phyloP scores from a whole-genome alignment of 129 eudicot genomes.

The Artemisia argyi region DNA sequence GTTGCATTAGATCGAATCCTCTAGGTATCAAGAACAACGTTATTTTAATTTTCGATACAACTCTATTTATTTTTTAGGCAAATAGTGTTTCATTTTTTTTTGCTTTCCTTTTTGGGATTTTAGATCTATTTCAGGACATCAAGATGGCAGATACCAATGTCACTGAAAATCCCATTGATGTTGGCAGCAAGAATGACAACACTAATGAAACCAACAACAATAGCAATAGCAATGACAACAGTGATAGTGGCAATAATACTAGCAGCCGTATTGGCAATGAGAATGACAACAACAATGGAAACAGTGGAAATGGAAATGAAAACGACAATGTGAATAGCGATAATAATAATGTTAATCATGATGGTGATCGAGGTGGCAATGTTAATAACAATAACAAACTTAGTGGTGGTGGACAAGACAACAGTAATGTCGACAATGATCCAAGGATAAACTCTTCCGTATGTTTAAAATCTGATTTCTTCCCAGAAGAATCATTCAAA shows the following conservation, averaged over 20 bases:
- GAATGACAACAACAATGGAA: not conserved
- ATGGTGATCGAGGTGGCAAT: not conserved
- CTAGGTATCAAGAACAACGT: not conserved
- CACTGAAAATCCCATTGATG: not conserved
- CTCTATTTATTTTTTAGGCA: not conserved
- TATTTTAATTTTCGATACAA: not conserved
- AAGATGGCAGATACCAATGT: conserved; percentile 9
- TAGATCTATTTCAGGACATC: conserved; percentile 23
- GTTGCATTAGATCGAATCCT: too few species aligned
- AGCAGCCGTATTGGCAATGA: not conserved
- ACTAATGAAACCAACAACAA: not conserved
- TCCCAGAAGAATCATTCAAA: conserved; percentile 77
- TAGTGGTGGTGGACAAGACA: conserved; percentile 19
- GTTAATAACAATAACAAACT: not conserved
- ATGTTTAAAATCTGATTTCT: conserved; percentile 53
- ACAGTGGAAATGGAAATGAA: not conserved
- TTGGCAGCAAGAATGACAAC: not conserved
- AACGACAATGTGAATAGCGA: not conserved
- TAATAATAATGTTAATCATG: not conserved
- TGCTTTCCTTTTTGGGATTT: not conserved
- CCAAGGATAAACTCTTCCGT: conserved; percentile 29
- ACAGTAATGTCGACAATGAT: not conserved
- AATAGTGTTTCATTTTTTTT: not conserved
- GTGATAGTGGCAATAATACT: not conserved
- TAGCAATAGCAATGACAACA: not conserved